Evolutionary conservation across 176 grass and related monocot genomes (phyloP), one percentile per base, ranked within the genome.

Genomic region (Carex cristatella): DNA sequence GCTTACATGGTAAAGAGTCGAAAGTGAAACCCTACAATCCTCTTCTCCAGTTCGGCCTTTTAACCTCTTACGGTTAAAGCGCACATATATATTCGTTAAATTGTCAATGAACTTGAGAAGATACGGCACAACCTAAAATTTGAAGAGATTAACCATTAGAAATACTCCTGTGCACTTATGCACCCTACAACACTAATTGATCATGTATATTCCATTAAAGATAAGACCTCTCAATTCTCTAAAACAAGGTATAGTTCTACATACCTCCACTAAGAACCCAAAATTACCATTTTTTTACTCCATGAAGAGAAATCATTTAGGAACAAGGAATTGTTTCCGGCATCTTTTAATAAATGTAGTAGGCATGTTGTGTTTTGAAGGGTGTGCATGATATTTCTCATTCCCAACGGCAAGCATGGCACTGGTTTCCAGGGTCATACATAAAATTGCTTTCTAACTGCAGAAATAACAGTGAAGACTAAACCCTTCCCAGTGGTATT

Each of bases 41-140:
- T 91, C 96, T 92, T 99, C 93, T 85, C 96, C 96, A 89, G 93
- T 99, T 23, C 96, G 88, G 58, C 96, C 96, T 86, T 99, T 99
- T 62, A 99, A 65, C 33, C 96, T 91, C 83, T 95, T 99, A 73
- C 96, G 96, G 38, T 95, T 99, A 71, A 99, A 99, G 68, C 91
- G 93, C 65, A 99, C 93, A 86, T 99, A 99, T 85, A 99, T 91
- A 82, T 99, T 99, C 70, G 96, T 99, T 86, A 99, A 92, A 85
- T 95, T 91, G 88, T 99, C 90, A 7, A 99, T 95, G 70, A 92
- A 99, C 69, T 99, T 99, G 38, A 99, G 89, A 85, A 99, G 89
- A 88, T 89, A 99, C 3, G 96, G 96, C 48, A 99, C 93, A 83
- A 99, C 96, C 96, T 99, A 78, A 57, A 95, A 79, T 75, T 15